These are phyloP conservation scores for Dujonia santamariae DNA, from an alignment of 1,139 yeast genomes.

Conservation along the genomic window DNA sequence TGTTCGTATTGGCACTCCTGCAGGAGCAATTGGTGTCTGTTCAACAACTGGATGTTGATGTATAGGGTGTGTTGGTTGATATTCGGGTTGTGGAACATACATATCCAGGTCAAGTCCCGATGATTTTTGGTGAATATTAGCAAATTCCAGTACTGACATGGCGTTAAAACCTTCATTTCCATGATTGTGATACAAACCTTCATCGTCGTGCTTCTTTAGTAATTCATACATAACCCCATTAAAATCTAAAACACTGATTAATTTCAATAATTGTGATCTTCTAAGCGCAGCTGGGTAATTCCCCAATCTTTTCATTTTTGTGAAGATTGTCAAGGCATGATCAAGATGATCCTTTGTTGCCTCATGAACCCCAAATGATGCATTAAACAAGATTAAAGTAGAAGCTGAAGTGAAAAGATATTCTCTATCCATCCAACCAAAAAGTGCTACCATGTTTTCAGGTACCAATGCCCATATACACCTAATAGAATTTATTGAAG, in stretches of 20 bases:
- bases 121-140: too few relatives aligned
- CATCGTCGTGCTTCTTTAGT: conserved; percentile 57
- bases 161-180: too few relatives aligned
- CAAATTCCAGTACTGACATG: too few relatives aligned
- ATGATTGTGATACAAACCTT: conserved; percentile 14
- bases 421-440: conserved; percentile 89
- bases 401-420: conserved; percentile 79
- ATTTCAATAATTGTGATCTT: conserved; percentile 65
- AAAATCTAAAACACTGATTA: conserved; percentile 65
- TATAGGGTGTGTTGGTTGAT: too few relatives aligned
- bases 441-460: conserved; percentile 75
- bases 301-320: conserved; percentile 72
- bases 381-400: conserved; percentile 69
- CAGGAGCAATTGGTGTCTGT: too few relatives aligned
- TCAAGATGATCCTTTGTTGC: conserved; percentile 72
- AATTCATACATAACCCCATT: conserved; percentile 61
- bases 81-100: too few relatives aligned
- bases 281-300: conserved; percentile 77
- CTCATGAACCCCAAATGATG: conserved; percentile 80
- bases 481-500: conserved; percentile 75
- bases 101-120: too few relatives aligned
- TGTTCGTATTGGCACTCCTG: too few relatives aligned
- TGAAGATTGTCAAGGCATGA: conserved; percentile 67
- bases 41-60: too few relatives aligned
- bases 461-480: conserved; percentile 71